Percentiles rank a stretch among this genome's conserved stretches.
phyloP scores from a whole-genome alignment of 2,329 filamentous ascomycete species.

The Leptodontidium sp. region DNA sequence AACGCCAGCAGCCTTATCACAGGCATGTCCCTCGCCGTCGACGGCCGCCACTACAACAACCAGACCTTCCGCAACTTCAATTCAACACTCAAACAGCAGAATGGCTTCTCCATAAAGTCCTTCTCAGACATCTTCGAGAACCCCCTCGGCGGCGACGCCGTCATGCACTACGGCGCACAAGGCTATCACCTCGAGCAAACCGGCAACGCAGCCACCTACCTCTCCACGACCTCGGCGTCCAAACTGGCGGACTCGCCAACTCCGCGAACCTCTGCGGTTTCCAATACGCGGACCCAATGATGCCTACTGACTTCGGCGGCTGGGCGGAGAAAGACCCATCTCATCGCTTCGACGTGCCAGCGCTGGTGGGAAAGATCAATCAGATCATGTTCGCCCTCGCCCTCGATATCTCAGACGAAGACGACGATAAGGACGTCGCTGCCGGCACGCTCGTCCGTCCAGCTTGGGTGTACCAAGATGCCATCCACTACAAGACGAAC shows the following conservation, averaged over 20 bases:
- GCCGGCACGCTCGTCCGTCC: background rate
- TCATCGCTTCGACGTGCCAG: constrained; percentile 11
- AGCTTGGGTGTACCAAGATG: constrained; percentile 9
- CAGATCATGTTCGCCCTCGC: constrained; percentile 17
- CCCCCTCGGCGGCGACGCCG: constrained; percentile 4
- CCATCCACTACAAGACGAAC: constrained; percentile 17
- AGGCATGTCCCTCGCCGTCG: constrained; percentile 10
- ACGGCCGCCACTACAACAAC: constrained; percentile 11
- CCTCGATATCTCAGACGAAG: constrained; percentile 11
- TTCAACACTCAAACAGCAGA: constrained; percentile 13
- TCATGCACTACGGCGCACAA: constrained; percentile 14
- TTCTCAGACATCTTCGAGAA: constrained; percentile 12
- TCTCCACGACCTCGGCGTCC: constrained; percentile 2
- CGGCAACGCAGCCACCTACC: constrained; percentile 4
- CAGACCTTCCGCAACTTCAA: constrained; percentile 16
- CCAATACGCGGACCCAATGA: constrained; percentile 9
- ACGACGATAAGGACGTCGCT: constrained; percentile 16
- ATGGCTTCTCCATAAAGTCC: constrained; percentile 10
- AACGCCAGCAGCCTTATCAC: constrained; percentile 5
- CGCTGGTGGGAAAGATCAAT: constrained; percentile 5
- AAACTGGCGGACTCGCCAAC: constrained; percentile 3
- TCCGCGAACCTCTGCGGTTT: constrained; percentile 15
- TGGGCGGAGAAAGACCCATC: constrained; percentile 14
- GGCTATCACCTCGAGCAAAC: constrained; percentile 18
- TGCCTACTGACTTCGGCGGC: background rate